phyloP scores from a whole-genome alignment of 495 filamentous ascomycete species.

The Astrothelium macrocarpum region DNA sequence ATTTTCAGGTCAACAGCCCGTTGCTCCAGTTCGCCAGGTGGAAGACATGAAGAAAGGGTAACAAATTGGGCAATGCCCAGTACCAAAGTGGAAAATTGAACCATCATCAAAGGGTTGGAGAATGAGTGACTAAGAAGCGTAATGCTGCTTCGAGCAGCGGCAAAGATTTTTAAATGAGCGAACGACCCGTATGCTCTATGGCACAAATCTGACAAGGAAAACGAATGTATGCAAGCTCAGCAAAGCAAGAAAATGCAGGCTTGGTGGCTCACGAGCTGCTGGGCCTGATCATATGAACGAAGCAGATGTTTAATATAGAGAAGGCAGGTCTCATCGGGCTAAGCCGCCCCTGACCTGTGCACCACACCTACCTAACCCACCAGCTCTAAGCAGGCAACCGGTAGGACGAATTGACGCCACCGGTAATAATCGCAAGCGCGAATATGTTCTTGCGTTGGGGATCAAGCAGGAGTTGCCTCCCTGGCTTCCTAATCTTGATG shows the following conservation, averaged over 20 bases:
- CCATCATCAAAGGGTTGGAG: background rate
- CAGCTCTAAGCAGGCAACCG: background rate
- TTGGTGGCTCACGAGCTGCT: background rate
- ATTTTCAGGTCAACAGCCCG: background rate
- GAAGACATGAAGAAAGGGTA: background rate
- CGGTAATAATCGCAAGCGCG: background rate
- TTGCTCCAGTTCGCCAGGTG: background rate
- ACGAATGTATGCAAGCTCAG: background rate
- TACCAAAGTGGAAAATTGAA: background rate
- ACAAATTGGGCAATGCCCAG: background rate
- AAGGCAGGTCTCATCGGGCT: background rate
- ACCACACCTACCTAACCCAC: background rate
- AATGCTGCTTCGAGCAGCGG: slow-evolving; percentile 2
- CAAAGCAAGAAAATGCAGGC: background rate
- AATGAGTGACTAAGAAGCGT: slow-evolving; percentile 1
- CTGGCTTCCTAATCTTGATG: slow-evolving; percentile 1
- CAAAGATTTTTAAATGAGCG: slow-evolving; percentile 5
- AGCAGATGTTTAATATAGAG: slow-evolving; percentile 2
- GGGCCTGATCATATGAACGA: background rate
- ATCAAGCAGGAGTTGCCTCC: background rate
- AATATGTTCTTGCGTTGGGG: background rate
- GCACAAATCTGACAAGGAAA: background rate
- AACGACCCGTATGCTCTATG: background rate
- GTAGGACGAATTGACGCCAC: background rate
- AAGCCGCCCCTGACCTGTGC: slow-evolving; percentile 2